Evolutionary conservation across 495 filamentous ascomycete genomes (phyloP), one percentile per base, ranked within the genome.

Genomic region (Podospora anserina): DNA sequence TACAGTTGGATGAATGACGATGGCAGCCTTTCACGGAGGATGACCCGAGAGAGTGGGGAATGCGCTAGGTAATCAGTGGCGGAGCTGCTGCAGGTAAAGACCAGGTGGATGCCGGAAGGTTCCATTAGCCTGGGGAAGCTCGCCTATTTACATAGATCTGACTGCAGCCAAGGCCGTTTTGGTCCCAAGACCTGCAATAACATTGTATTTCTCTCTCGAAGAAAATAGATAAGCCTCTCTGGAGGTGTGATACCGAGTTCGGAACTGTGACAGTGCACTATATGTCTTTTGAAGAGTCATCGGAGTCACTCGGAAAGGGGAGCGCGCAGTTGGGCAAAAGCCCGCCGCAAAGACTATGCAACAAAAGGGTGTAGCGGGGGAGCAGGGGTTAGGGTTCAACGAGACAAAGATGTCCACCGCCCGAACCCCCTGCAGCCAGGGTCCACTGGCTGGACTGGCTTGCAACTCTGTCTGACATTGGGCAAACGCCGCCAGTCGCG

Each of bases 11-110:
- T 27, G 34, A 53, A 54, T 54, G 63, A 58, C 63, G 49, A 66
- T 65, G 58, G 60, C 63, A 64, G 28, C 55, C 61, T 18, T 26
- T 32, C 55, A 34, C 28, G 64, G 60, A 26, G 49, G 69, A 70
- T 70, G 68, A 67, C 65, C 65, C 55, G 56, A 65, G 55, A 64
- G 27, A 69, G 65, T 59, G 55, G 65, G 69, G 69, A 39, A 66
- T 66, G 55, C n/a, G 57, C 27, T 20, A n/a, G 30, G 18, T 62
- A 27, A 54, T 63, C 23, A 49, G 60, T 67, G 69, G 65, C 68
- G 68, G 59, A 69, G 68, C 34, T 27, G 61, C 28, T 19, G 18
- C 68, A 53, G 65, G 65, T 53, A 30, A 39, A 57, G 57, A 60
- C 18, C 54, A 59, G 53, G n/a, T 54, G 64, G 19, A 39, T 61